These are phyloP conservation scores for Sporothrix brunneoviolacea DNA, from an alignment of 2,329 filamentous ascomycete genomes.

Conservation along the genomic window DNA sequence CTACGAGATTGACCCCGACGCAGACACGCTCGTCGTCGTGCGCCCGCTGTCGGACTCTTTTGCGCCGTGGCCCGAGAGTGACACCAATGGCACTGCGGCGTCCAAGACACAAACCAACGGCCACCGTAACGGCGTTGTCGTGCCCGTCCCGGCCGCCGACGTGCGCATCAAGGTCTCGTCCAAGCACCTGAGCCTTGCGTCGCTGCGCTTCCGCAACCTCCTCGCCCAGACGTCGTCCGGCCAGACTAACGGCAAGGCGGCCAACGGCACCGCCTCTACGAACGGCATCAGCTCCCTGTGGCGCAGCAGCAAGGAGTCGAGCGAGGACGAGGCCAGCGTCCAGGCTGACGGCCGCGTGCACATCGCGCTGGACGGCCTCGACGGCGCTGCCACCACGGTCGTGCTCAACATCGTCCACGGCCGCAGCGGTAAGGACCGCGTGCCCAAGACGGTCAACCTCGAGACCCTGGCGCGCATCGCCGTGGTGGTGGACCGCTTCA, in stretches of 20 bases:
- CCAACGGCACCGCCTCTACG: neutral
- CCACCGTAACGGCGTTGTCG: neutral
- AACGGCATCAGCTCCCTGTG: neutral
- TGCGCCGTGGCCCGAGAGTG: slow-evolving; percentile 20
- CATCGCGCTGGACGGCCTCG: slow-evolving; percentile 25
- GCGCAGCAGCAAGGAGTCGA: neutral
- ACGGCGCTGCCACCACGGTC: slow-evolving; percentile 33
- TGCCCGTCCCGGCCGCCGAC: slow-evolving; percentile 13
- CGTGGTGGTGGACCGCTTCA: slow-evolving; percentile 36
- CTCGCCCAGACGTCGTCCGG: neutral
- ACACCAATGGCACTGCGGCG: slow-evolving; percentile 3
- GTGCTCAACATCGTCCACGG: slow-evolving; percentile 41
- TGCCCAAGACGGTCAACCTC: slow-evolving; percentile 32
- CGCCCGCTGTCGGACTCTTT: slow-evolving; percentile 19
- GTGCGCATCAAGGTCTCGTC: slow-evolving; percentile 31
- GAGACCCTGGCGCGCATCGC: slow-evolving; percentile 39
- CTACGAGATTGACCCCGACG: slow-evolving; percentile 30
- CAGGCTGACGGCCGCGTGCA: slow-evolving; percentile 27
- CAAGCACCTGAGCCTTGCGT: slow-evolving; percentile 31
- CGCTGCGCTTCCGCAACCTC: slow-evolving; percentile 23
- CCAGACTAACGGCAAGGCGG: neutral
- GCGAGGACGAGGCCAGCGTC: neutral
- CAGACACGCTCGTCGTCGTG: slow-evolving; percentile 28
- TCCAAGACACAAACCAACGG: slow-evolving; percentile 10
- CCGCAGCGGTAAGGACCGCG: slow-evolving; percentile 30